Conservation (phyloP, 1,139 yeast species). For the Kazachstania sp. region DNA sequence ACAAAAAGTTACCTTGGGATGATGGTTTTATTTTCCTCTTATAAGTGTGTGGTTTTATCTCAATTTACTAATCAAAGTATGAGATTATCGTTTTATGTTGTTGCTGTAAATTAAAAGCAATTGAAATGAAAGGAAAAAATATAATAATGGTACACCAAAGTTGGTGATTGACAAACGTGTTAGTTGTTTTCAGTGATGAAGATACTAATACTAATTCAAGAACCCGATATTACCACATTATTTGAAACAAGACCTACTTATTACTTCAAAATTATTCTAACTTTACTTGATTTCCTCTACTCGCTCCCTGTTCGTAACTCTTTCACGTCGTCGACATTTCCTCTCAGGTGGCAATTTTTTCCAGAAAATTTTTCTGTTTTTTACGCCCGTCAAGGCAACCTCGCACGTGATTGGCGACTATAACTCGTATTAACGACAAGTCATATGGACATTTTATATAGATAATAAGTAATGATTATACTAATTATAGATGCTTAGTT, state of each 20-base stretch:
- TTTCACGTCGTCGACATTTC: background rate
- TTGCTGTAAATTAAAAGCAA: background rate
- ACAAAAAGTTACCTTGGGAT: background rate
- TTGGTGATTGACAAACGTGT: constrained; percentile 4
- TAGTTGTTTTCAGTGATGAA: background rate
- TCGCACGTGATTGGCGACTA: background rate
- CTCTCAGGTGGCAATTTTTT: constrained; percentile 7
- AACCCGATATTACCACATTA: too few relatives aligned
- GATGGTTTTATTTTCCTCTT: background rate
- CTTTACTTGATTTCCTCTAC: too few relatives aligned
- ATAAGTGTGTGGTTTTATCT: background rate
- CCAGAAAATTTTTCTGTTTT: background rate
- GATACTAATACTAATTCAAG: too few relatives aligned
- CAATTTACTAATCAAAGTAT: background rate
- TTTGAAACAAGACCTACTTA: too few relatives aligned
- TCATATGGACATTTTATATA: too few relatives aligned
- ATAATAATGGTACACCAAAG: constrained; percentile 5
- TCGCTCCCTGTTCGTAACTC: background rate
- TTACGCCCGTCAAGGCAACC: too few relatives aligned
- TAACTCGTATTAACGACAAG: too few relatives aligned
- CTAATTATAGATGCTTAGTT: too few relatives aligned
- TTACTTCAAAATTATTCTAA: too few relatives aligned
- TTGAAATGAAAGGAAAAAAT: background rate
- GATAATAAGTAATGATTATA: too few relatives aligned
- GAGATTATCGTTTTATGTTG: background rate